A percentile compares a stretch with the other conserved stretches of the same genome.
These are phyloP conservation scores for Candida oleophila DNA, from an alignment of 805 yeast species.

Conservation along the genomic window DNA sequence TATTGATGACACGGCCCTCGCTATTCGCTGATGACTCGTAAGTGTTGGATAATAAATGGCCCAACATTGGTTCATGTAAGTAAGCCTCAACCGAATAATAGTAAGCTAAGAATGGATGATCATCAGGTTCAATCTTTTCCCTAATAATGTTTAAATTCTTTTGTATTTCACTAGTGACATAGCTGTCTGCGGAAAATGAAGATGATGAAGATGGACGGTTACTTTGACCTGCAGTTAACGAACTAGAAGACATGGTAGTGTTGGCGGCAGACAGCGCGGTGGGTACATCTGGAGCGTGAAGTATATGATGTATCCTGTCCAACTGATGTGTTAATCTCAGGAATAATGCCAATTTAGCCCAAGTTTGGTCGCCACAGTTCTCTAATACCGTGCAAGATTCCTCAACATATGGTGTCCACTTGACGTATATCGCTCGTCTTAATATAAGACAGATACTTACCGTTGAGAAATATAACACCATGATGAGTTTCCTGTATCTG, in stretches of 20 bases:
- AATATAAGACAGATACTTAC: constrained; percentile 65
- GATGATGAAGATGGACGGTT: constrained; percentile 19
- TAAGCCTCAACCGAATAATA: constrained; percentile 66
- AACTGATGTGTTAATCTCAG: constrained; percentile 58
- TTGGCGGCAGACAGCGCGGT: not conserved
- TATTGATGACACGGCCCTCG: constrained; percentile 8
- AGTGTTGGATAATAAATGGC: constrained; percentile 15
- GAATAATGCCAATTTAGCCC: constrained; percentile 51
- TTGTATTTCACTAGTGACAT: constrained; percentile 50
- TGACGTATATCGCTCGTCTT: constrained; percentile 58
- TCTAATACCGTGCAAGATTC: constrained; percentile 56
- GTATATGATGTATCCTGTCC: constrained; percentile 57
- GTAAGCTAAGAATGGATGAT: constrained; percentile 47
- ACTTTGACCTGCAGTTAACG: not conserved
- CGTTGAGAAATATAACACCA: constrained; percentile 60
- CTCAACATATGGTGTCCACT: constrained; percentile 65
- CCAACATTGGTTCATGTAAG: constrained; percentile 55
- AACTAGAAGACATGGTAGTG: constrained; percentile 1
- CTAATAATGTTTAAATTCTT: constrained; percentile 41
- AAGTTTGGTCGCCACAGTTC: constrained; percentile 25
- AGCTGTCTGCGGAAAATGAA: constrained; percentile 29
- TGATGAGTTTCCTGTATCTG: constrained; percentile 52
- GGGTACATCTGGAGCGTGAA: constrained; percentile 38
- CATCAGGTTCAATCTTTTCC: constrained; percentile 33
- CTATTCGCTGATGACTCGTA: constrained; percentile 9